These are phyloP conservation scores for Leishmania turanica DNA, from an alignment of 208 protist species.

Conservation along the genomic window DNA sequence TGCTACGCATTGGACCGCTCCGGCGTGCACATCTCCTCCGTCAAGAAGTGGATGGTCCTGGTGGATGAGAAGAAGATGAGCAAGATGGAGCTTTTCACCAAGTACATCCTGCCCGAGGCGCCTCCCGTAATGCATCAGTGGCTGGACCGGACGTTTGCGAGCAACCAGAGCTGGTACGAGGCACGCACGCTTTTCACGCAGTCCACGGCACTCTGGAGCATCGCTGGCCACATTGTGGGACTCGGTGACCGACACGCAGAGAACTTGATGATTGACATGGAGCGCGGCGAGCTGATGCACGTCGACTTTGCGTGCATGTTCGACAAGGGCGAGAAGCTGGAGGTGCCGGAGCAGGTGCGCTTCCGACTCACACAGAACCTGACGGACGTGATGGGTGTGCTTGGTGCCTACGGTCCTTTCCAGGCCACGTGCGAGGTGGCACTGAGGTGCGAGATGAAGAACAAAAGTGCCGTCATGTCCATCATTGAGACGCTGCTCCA, in stretches of 20 bases:
- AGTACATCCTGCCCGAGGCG: slow-evolving; percentile 78
- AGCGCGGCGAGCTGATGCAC: slow-evolving; percentile 90
- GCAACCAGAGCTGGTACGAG: slow-evolving; percentile 91
- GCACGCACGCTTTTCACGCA: slow-evolving; percentile 88
- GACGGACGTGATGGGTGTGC: slow-evolving; percentile 95
- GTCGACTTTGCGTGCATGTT: slow-evolving; percentile 98
- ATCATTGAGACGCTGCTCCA: slow-evolving; percentile 96
- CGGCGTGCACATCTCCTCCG: slow-evolving; percentile 57
- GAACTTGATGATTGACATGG: slow-evolving; percentile 95
- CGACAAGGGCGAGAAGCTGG: slow-evolving; percentile 95
- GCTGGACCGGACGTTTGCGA: slow-evolving; percentile 90
- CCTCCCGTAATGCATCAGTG: slow-evolving; percentile 94
- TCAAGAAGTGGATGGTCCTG: slow-evolving; percentile 74
- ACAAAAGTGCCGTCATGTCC: slow-evolving; percentile 94
- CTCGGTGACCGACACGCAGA: slow-evolving; percentile 95
- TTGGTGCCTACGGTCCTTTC: slow-evolving; percentile 94
- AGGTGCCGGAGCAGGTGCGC: slow-evolving; percentile 95
- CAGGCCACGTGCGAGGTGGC: slow-evolving; percentile 81
- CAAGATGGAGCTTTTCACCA: slow-evolving; percentile 70
- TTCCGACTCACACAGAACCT: slow-evolving; percentile 98
- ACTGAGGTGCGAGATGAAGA: slow-evolving; percentile 88
- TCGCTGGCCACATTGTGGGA: slow-evolving; percentile 96
- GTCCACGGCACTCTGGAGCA: slow-evolving; percentile 94
- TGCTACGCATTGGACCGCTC: slow-evolving; percentile 77
- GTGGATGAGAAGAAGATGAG: slow-evolving; percentile 62